Evolutionary conservation across 1,139 yeast genomes (phyloP), one percentile per base, ranked within the genome.

Genomic region (Yamadazyma sp.): DNA sequence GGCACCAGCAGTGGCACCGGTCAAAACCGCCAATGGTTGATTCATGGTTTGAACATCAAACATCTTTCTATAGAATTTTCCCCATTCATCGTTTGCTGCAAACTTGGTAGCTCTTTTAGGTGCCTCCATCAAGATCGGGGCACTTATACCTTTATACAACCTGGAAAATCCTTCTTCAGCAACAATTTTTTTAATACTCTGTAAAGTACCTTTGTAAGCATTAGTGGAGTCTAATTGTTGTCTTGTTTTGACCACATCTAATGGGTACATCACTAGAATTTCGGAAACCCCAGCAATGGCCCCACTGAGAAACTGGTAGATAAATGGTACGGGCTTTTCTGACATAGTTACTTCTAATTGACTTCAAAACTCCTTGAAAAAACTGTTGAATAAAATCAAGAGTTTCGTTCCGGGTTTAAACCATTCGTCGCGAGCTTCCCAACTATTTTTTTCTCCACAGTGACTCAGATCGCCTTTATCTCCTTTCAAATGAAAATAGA

Each of bases 51-150:
- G 62, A 37, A 85, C 76, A 33, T 89, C 95, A 62, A 92, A 90
- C 31, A 70, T 57, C 31, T 71, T 71, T 51, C 80, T 78, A 76
- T 90, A 92, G 53, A 90, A 64, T 62, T 86, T 83, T 40, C 96
- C 95, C 86, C 96, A 92, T 63, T 89, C 92, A 61, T 94, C 98
- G 60, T 94, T 92, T 46, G 97, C 97, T 39, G 97, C 97, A 59
- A 92, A 92, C 67, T 92, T 92, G 48, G 96, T 90, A 32, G 98
- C 98, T 71, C 90, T 74, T 75, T 92, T 92, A 46, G 98, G 98
- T n/a, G 98, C 98, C 62, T 92, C 99, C 98, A 92, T 92, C 56
- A 92, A 74, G 53, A 92, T 87, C 33, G 99, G 99, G 13, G 98
- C 97, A 22, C 85, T 70, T 53, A 92, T 92, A 49, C 98, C 98